Conservation (phyloP, 1,284 basidiomycete species). For the Sanghuangporus baumii region DNA sequence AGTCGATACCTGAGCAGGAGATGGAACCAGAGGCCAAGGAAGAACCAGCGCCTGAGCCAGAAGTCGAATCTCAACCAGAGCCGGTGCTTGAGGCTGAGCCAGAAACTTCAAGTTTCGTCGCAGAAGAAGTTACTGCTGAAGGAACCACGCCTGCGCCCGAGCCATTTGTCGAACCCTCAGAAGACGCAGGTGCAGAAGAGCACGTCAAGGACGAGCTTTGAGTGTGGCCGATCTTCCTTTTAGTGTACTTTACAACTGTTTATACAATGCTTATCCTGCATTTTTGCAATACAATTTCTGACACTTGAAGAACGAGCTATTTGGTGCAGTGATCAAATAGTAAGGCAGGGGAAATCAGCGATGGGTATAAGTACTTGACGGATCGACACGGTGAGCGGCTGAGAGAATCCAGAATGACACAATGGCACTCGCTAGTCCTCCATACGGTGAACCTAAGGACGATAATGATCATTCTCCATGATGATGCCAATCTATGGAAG, state of each 20-base stretch:
- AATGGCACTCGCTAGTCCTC: not conserved
- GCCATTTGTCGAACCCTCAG: not conserved
- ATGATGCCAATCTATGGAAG: not conserved
- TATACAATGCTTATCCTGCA: constrained; percentile 3
- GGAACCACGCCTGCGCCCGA: not conserved
- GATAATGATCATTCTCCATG: not conserved
- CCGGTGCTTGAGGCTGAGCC: not conserved
- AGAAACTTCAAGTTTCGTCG: not conserved
- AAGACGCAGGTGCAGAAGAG: not conserved
- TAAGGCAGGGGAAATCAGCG: not conserved
- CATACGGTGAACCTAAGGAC: constrained; percentile 2
- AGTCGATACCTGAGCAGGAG: constrained; percentile 1
- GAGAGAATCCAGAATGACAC: not conserved
- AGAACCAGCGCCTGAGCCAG: not conserved
- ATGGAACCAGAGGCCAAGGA: not conserved
- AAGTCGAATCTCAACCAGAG: not conserved
- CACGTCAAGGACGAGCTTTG: constrained; percentile 17
- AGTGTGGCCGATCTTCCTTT: not conserved
- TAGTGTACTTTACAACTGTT: constrained; percentile 4
- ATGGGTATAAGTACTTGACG: not conserved
- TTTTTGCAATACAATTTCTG: not conserved
- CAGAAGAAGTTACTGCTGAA: not conserved
- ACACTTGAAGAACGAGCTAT: not conserved
- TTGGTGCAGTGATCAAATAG: no score
- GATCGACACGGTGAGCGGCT: not conserved